Base-by-base conservation (phyloP, 2,329 filamentous ascomycete genomes). In the Trichoderma sp. region DNA sequence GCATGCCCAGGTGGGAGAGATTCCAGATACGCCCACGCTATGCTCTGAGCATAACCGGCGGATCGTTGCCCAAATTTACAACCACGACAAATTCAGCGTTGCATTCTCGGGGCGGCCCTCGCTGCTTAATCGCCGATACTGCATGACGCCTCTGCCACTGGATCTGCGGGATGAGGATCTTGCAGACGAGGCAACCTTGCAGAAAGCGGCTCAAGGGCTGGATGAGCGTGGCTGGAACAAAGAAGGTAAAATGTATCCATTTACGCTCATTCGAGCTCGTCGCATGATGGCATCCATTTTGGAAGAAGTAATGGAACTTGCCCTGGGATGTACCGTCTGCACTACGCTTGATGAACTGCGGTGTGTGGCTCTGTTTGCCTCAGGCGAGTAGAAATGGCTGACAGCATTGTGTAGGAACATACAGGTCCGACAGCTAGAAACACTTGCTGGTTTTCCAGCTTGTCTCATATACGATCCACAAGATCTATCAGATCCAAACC, bases 251-350 rank as follows among this genome's bases (percentile, higher is more conserved):
- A 73, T 87, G 0, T 78, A 83, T 29, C 75, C 83, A 0, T 78
- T 80, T 0, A 87, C 86, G 0, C 81, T 83, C 68, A 73, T 79
- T 0, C 79, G 87, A 29, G 82, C 84, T 0, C 82, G 83, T 49
- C 79, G 81, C 1, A 79, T 82, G n/a, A 80, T 89, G 49, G 82
- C 83, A 3, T 74, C 80, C 0, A 80, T 89, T 4, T 80, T 85
- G 2, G 87, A 90, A 71, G 87, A 90, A 58, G 83, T 90, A 2
- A 79, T 90, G 6, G 85, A 89, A 71, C 79, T 89, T 21, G 86
- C 87, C 0, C 76, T 89, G 0, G 83, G 83, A 1, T 73, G 55
- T 21, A 31, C 16, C 4, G 53, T 67, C n/a, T 59, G 64, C 16
- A 24, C 58, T n/a, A 67, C 64, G 24, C 55, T 67, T 29, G 55